Base-by-base conservation (phyloP, 495 filamentous ascomycete species). In the Aspergillus diversus region DNA sequence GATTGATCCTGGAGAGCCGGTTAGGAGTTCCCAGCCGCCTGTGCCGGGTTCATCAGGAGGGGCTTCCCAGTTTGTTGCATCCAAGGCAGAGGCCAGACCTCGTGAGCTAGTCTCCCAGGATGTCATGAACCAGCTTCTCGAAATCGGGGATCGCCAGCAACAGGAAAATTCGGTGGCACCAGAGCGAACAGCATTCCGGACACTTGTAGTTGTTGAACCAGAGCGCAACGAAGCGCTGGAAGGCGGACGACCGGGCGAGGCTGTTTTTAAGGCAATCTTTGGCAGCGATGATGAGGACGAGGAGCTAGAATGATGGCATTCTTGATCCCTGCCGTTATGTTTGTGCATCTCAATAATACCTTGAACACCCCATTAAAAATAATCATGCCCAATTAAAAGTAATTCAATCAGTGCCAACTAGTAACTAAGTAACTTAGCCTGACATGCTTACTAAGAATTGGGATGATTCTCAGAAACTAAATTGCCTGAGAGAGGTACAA, bases 181-280 rank as follows among this genome's bases (percentile, higher is more conserved):
- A 7, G 63, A 47, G 46, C 66, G 55, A 56, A 60, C 61, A 51
- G 59, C 61, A 48, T 55, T 55, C 34, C 64, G 54, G 17, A 55
- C 60, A 55, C 69, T 71, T 12, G 75, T 80, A 50, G 72, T 75
- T 4, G 76, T 97, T 43, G 88, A 97, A 77, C 83, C 89, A 0
- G 90, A 92, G 60, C 84, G 80, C 57, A 99, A 97, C 71, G 91
- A 95, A 61, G 94, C 95, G 13, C 69, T 99, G 33, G 93, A 96
- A 66, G 90, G 84, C 0, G 83, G 89, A 66, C 87, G 87, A 59
- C 91, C 93, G 5, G 89, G 89, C 3, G 94, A 97, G 51, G 92
- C 89, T n/a, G 88, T 97, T 4, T 96, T 99, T 69, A 91, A 88
- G 72, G 92, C 92, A 21, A 92, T 99, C 15, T 99, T 99, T 81